Evolutionary conservation across 257 asterid genomes (phyloP), one percentile per base, ranked within the genome.

Genomic region (Fraxinus americana): DNA sequence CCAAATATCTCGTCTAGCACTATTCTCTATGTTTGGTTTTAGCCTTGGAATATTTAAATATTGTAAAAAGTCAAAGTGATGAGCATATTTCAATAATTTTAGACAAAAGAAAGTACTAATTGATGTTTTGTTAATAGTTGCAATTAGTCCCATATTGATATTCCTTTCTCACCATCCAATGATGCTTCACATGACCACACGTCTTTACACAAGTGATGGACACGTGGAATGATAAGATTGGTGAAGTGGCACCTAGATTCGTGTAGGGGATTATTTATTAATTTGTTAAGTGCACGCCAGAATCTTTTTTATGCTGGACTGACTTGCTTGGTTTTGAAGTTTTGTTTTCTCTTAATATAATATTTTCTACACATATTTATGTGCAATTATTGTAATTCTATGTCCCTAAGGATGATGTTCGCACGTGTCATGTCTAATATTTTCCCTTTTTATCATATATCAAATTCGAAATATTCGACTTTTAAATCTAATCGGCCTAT

Each of bases 131-230:
- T 54, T 19, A 54, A 19, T 54, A 19, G 65, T 50, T 50, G 61
- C n/a, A 4, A 50, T 16, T 50, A 50, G 61, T 5, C 72, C 75
- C 61, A 50, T 50, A 50, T 50, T 50, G 19, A 52, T 52, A 52
- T 1, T 4, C 61, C 61, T 75, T 78, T 81, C 85, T 50, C 85
- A 72, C 54, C 72, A 75, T 71, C 82, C 86, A 82, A 82, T 85
- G 82, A 85, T 82, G 79, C 71, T 82, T 79, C 86, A 82, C 88
- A 80, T 85, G 86, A 50, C 79, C 83, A 85, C 86, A 82, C 73
- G 81, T 77, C 81, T 85, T 85, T 77, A 71, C 80, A 85, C 80
- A 80, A 82, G 35, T 76, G 86, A 84, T 25, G 3, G 75, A 80
- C 74, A 82, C 79, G 66, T 83, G 87, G 85, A 52, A 9, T 12